Base-by-base conservation (phyloP, 495 filamentous ascomycete genomes). In the Penicillium pancosmium region DNA sequence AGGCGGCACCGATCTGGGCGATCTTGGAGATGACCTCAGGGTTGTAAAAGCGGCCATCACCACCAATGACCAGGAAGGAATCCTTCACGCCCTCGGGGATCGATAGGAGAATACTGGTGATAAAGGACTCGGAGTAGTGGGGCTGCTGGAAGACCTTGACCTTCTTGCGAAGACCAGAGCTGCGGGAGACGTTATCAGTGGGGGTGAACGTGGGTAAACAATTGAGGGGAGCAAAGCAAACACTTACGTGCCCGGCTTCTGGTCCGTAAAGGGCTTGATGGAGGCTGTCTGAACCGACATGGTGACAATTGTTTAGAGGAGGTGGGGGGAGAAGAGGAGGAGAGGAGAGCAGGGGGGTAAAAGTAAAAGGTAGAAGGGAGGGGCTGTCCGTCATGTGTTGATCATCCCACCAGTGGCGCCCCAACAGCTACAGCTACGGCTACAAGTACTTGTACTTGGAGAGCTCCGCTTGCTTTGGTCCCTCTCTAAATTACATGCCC, bases 201-300 rank as follows among this genome's bases (percentile, higher is more conserved):
- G 27, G 19, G 33, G 11, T 38, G 52, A 36, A 41, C 31, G 34
- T 50, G 54, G 33, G 54, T 18, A 52, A 33, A 15, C 53, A 57
- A 64, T 19, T 31, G 18, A 46, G 41, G 16, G 41, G 8, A 19
- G n/a, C 3, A n/a, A 27, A 19, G 15, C n/a, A 44, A 44, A 44
- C 15, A 89, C 93, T 75, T 89, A 97, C 94, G 95, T 98, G 85
- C 94, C 94, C 56, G 94, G 94, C 82, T 98, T 98, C 84, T 98
- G 94, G 81, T 97, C 94, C 25, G 86, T 83, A 73, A 91, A 96
- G 57, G 92, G 85, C 66, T 83, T 86, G 71, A 94, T 80, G 55
- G 86, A 83, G 60, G 95, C 87, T 13, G 84, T 88, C 73, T 89
- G 82, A 73, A 91, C 77, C 66, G 85, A 87, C 89, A 94, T 92